These are phyloP conservation scores for Tephrocybe sp. DNA, from an alignment of 768 basidiomycete species.

Conservation along the genomic window DNA sequence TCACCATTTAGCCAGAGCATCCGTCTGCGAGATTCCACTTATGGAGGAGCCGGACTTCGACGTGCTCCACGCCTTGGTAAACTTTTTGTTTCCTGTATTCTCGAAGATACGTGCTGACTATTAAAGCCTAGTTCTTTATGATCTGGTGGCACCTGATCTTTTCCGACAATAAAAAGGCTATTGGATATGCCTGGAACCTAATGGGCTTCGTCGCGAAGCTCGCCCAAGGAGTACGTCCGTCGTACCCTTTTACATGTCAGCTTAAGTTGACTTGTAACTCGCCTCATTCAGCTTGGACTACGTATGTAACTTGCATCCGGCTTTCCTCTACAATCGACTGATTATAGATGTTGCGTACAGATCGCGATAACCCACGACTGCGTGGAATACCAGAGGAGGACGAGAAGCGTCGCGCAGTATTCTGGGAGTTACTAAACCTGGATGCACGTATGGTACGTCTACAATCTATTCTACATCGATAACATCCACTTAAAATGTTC, in stretches of 20 bases:
- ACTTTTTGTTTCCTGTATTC: constrained; percentile 9
- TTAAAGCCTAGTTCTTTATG: constrained; percentile 51
- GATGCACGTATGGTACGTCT: constrained; percentile 59
- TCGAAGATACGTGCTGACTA: constrained; percentile 1
- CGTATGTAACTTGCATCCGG: constrained; percentile 40
- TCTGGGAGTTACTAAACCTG: constrained; percentile 74
- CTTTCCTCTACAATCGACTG: constrained; percentile 11
- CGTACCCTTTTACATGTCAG: constrained; percentile 1
- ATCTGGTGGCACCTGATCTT: constrained; percentile 74
- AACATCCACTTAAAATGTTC: neutral
- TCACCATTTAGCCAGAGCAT: constrained; percentile 63
- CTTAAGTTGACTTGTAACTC: constrained; percentile 14
- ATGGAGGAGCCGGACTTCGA: constrained; percentile 77
- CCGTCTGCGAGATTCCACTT: constrained; percentile 69
- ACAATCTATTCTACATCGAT: neutral
- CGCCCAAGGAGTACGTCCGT: constrained; percentile 59
- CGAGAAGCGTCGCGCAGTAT: constrained; percentile 63
- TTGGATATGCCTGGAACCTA: constrained; percentile 73
- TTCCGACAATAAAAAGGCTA: constrained; percentile 69
- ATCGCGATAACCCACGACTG: constrained; percentile 62
- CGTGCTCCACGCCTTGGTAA: constrained; percentile 63
- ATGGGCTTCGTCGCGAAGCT: constrained; percentile 75
- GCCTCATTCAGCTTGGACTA: constrained; percentile 51
- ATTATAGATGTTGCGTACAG: constrained; percentile 30
- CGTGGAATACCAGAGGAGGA: constrained; percentile 72